Evolutionary conservation across 2,329 filamentous ascomycete genomes (phyloP).

Genomic region (Colletotrichum chrysophilum): DNA sequence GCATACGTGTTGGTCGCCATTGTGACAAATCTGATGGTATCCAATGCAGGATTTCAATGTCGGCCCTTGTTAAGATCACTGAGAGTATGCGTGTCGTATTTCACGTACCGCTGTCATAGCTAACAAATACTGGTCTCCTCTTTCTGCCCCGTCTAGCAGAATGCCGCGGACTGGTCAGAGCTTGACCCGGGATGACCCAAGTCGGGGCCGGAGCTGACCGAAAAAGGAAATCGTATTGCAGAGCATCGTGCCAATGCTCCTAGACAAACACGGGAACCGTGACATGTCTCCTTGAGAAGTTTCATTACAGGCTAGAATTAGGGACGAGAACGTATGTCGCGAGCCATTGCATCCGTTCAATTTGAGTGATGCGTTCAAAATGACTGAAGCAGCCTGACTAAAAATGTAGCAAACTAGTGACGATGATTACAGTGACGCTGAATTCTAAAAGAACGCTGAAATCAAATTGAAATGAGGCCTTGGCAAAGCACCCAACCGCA

Average conservation of each 20-base stretch:
- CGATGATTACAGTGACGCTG: not conserved
- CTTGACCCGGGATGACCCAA: not conserved
- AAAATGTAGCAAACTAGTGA: accelerated
- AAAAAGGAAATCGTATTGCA: not conserved
- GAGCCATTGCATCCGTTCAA: not conserved
- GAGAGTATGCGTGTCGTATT: not conserved
- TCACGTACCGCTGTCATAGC: not conserved
- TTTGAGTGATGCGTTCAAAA: not conserved
- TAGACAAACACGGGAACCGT: accelerated
- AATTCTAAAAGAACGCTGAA: accelerated
- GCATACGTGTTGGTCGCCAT: conserved; percentile 1
- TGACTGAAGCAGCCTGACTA: not conserved
- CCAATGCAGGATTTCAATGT: not conserved
- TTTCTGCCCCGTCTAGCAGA: too few species aligned
- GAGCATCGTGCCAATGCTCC: not conserved
- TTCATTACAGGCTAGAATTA: not conserved
- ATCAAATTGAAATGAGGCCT: not conserved
- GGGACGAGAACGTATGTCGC: not conserved
- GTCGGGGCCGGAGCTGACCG: not conserved
- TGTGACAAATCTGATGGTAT: not conserved
- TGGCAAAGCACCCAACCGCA: not conserved
- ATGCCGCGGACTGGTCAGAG: not conserved
- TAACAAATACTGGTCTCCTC: not conserved
- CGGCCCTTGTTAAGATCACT: accelerated
- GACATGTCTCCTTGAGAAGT: not conserved